Evolutionary conservation across 495 filamentous ascomycete genomes (phyloP).

Genomic region (Daldinia loculata): DNA sequence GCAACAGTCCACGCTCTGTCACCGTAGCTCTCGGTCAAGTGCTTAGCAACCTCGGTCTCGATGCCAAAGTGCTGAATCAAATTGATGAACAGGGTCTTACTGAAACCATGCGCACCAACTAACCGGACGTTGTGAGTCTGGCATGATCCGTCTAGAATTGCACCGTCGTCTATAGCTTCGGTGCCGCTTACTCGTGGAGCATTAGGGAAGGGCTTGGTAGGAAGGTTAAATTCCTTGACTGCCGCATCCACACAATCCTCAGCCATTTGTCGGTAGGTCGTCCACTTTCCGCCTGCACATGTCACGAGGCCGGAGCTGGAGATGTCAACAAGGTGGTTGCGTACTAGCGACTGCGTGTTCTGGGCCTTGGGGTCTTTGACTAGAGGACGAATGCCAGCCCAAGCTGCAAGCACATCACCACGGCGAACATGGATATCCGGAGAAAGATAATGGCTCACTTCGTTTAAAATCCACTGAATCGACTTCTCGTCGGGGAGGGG

Average conservation of each 20-base stretch:
- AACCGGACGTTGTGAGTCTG: constrained; percentile 92
- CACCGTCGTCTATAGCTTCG: constrained; percentile 75
- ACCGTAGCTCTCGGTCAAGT: constrained; percentile 89
- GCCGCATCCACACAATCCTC: constrained; percentile 96
- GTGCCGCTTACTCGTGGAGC: constrained; percentile 82
- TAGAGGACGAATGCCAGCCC: constrained; percentile 92
- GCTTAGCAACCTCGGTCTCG: constrained; percentile 93
- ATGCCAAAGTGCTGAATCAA: constrained; percentile 96
- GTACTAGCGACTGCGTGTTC: constrained; percentile 93
- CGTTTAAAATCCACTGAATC: constrained; percentile 95
- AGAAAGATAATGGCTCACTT: constrained; percentile 87
- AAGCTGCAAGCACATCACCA: constrained; percentile 93
- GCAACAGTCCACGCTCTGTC: constrained; percentile 97
- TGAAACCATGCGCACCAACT: constrained; percentile 92
- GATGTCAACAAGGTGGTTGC: constrained; percentile 91
- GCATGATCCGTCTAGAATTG: constrained; percentile 81
- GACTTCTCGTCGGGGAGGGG: constrained; percentile 91
- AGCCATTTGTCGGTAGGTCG: constrained; percentile 98
- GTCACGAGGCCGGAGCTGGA: constrained; percentile 89
- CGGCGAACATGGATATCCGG: constrained; percentile 94
- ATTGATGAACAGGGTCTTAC: constrained; percentile 97
- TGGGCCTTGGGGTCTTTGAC: constrained; percentile 94
- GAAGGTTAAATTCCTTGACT: constrained; percentile 77
- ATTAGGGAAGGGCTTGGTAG: constrained; percentile 63
- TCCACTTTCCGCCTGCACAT: constrained; percentile 98